Evolutionary conservation across 257 asterid genomes (phyloP), one percentile per base, ranked within the genome.

Genomic region (Vinca minor): DNA sequence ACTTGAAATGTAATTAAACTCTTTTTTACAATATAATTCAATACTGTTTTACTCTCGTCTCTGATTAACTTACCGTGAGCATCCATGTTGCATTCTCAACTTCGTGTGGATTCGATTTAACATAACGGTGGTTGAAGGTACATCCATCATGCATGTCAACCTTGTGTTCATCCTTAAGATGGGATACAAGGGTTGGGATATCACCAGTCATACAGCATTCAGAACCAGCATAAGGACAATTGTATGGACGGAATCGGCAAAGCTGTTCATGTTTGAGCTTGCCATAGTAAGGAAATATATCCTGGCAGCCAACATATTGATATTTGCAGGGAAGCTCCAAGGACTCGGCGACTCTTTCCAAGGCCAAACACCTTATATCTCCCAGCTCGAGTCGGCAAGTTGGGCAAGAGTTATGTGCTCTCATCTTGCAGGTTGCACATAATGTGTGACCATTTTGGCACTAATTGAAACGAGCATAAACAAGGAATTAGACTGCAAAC

Each of bases 361-460:
- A 76, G 63, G 88, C 97, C 73, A 90, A 79, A 68, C 96, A 87
- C 73, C 97, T 78, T 61, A 87, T 85, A 68, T 85, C 83, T 61
- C 95, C 91, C 5, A 87, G 84, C 67, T 84, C 93, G 7, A 64
- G 66, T 13, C 61, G 82, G 71, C 96, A 90, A 39, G 75, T 85
- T 6, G 97, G 96, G 73, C 96, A 90, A 62, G 82, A 73, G 64
- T 81, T 74, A 7, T 73, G 81, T 25, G 62, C 78, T 68, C 83
- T 78, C 47, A 4, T 59, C 66, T 80, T 85, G 91, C 97, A 87
- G 71, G 68, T 77, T n/a, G 80, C 61, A 71, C 97, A 91, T 55
- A 87, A 59, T 0, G 87, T 87, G 73, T 91, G 97, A 54, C 97
- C 96, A 76, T 91, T 87, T 65, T 89, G 89, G 76, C 97, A 91